These are phyloP conservation scores for Ustilago vetiveriae DNA, from an alignment of 1,284 basidiomycete species.

Conservation along the genomic window DNA sequence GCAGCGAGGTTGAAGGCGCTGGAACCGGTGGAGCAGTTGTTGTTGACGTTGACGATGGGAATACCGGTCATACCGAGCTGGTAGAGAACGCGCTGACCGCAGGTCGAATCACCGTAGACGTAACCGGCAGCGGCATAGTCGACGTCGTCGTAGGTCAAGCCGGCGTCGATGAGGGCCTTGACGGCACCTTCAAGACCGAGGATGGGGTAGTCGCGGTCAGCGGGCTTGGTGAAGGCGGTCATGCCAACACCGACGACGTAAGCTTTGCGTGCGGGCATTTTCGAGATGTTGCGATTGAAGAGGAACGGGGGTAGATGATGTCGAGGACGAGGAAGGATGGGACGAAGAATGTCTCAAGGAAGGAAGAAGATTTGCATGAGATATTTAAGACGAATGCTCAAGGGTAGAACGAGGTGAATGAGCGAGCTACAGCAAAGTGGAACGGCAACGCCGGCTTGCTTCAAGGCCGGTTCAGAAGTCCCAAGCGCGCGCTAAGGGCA, in stretches of 20 bases:
- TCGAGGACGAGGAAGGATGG: neutral
- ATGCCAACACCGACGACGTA: conserved; percentile 78
- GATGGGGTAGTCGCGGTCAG: conserved; percentile 70
- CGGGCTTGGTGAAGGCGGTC: conserved; percentile 84
- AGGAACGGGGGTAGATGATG: neutral
- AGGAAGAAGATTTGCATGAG: neutral
- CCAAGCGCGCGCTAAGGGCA: too few species aligned
- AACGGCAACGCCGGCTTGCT: conserved; percentile 17
- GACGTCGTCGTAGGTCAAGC: conserved; percentile 82
- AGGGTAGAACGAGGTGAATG: neutral
- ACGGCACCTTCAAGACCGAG: conserved; percentile 78
- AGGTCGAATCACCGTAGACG: conserved; percentile 70
- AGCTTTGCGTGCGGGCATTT: conserved; percentile 47
- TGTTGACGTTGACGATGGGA: conserved; percentile 86
- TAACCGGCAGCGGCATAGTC: conserved; percentile 83
- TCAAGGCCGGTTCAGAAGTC: conserved; percentile 17
- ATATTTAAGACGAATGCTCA: neutral
- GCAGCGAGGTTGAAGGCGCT: conserved; percentile 59
- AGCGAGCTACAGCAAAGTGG: conserved; percentile 6
- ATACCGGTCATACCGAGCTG: conserved; percentile 84
- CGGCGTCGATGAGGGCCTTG: conserved; percentile 85
- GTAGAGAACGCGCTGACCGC: conserved; percentile 84
- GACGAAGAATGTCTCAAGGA: neutral
- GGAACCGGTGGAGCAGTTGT: conserved; percentile 68
- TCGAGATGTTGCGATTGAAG: too few species aligned